Evolutionary conservation across 495 filamentous ascomycete genomes (phyloP).

Genomic region (Neurospora discreta): DNA sequence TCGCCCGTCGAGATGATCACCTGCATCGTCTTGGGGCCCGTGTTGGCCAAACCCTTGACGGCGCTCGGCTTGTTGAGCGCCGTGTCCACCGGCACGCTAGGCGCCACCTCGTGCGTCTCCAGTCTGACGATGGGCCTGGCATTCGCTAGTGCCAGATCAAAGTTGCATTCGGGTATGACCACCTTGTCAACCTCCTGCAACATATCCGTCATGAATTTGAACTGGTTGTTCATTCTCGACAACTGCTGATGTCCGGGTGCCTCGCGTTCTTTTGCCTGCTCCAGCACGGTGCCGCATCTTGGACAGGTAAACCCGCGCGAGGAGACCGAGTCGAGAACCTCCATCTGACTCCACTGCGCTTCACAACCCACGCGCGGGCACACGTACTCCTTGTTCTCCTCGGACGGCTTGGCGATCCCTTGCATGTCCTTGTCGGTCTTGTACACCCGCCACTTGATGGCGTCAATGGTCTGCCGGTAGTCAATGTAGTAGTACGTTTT

Average conservation of each 20-base stretch:
- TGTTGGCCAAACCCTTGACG: constrained; percentile 59
- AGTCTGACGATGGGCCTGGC: constrained; percentile 51
- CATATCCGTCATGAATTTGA: constrained; percentile 72
- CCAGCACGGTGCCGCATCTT: constrained; percentile 61
- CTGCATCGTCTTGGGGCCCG: constrained; percentile 58
- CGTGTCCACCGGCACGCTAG: constrained; percentile 39
- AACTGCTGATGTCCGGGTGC: constrained; percentile 76
- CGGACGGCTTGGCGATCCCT: constrained; percentile 60
- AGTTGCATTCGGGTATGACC: constrained; percentile 75
- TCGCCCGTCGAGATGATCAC: constrained; percentile 65
- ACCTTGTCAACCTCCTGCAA: constrained; percentile 77
- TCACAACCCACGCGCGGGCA: constrained; percentile 58
- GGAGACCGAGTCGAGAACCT: constrained; percentile 64
- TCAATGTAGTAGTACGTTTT: constrained; percentile 96
- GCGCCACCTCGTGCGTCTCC: constrained; percentile 46
- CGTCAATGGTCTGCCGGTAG: constrained; percentile 86
- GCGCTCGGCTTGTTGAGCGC: constrained; percentile 43
- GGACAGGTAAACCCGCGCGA: constrained; percentile 70
- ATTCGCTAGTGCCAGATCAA: constrained; percentile 60
- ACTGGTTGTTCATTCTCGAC: constrained; percentile 74
- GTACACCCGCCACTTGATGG: constrained; percentile 89
- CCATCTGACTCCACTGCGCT: constrained; percentile 72
- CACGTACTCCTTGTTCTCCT: constrained; percentile 82
- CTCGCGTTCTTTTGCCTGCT: constrained; percentile 52
- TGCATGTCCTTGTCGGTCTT: constrained; percentile 76